Conservation (phyloP, 2,329 filamentous ascomycete species). For the Exserohilum rostratum region DNA sequence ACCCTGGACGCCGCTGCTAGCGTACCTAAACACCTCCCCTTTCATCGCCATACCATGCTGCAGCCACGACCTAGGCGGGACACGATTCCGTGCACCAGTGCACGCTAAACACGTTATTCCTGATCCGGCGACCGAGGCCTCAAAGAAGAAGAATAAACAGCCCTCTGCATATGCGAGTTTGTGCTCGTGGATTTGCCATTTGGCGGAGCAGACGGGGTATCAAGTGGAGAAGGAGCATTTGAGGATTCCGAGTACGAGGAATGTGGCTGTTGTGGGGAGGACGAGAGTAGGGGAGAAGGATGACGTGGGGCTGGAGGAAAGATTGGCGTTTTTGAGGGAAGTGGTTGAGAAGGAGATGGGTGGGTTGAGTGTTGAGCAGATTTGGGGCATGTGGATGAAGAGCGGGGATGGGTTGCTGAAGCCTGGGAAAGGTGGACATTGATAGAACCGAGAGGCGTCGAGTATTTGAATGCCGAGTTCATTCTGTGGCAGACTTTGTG, state of each 20-base stretch:
- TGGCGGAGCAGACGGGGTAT: constrained; percentile 77
- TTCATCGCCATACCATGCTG: constrained; percentile 97
- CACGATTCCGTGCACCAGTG: constrained; percentile 67
- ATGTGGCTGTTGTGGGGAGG: constrained; percentile 79
- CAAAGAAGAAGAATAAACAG: constrained; percentile 45
- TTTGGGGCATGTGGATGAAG: constrained; percentile 59
- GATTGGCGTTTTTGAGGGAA: constrained; percentile 51
- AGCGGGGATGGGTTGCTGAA: constrained; percentile 56
- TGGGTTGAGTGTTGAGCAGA: constrained; percentile 47
- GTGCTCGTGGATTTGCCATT: constrained; percentile 74
- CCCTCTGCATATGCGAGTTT: constrained; percentile 82
- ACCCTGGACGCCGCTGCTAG: constrained; percentile 91
- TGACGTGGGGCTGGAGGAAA: not conserved
- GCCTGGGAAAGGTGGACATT: constrained; percentile 53
- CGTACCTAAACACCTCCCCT: constrained; percentile 73
- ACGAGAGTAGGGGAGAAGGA: constrained; percentile 38
- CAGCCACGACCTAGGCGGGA: constrained; percentile 82
- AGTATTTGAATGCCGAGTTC: not conserved
- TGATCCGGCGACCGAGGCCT: constrained; percentile 21
- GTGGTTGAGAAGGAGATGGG: constrained; percentile 64
- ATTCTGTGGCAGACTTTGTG: no score
- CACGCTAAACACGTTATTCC: constrained; percentile 24
- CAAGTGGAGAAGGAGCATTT: constrained; percentile 81
- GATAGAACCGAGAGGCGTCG: not conserved
- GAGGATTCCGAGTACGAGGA: constrained; percentile 89